These are phyloP conservation scores for Cnidoscolus chayamansa DNA, from an alignment of 441 rosid genomes.

Conservation along the genomic window DNA sequence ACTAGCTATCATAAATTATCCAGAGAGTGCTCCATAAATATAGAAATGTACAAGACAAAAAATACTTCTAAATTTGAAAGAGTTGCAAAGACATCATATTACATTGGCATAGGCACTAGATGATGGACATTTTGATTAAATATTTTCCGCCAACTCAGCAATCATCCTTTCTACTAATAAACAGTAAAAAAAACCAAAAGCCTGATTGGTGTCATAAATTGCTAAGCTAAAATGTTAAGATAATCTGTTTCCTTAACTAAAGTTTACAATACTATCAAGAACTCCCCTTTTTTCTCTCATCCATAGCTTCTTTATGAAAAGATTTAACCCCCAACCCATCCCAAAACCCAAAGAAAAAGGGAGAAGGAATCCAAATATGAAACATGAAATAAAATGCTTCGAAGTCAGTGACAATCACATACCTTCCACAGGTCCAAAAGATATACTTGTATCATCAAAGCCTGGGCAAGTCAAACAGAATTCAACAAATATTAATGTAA, in stretches of 20 bases:
- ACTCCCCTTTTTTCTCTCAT: too few species aligned
- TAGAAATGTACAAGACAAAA: neutral
- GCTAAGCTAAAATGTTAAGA: neutral
- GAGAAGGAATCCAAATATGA: slow-evolving; percentile 8
- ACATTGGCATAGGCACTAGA: neutral
- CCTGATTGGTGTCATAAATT: neutral
- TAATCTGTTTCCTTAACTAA: neutral
- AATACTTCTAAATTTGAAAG: neutral
- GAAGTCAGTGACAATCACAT: slow-evolving; percentile 25
- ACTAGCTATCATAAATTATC: too few species aligned
- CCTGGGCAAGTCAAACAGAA: slow-evolving; percentile 49
- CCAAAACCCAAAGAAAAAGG: neutral
- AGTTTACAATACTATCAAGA: neutral
- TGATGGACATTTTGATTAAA: neutral
- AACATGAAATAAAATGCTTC: slow-evolving; percentile 15
- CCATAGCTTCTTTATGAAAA: neutral
- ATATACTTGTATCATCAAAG: slow-evolving; percentile 75
- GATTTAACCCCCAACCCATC: too few species aligned
- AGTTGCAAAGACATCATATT: neutral
- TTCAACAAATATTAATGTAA: slow-evolving; percentile 10
- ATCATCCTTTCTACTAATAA: neutral
- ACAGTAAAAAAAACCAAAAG: neutral
- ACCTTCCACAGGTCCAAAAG: slow-evolving; percentile 98
- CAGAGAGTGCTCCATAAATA: neutral
- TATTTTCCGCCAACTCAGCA: neutral